A percentile compares a stretch with the other conserved stretches of the same genome.
Evolutionary conservation across 2,329 filamentous ascomycete genomes (phyloP).

Genomic region (Penicillium sp.): DNA sequence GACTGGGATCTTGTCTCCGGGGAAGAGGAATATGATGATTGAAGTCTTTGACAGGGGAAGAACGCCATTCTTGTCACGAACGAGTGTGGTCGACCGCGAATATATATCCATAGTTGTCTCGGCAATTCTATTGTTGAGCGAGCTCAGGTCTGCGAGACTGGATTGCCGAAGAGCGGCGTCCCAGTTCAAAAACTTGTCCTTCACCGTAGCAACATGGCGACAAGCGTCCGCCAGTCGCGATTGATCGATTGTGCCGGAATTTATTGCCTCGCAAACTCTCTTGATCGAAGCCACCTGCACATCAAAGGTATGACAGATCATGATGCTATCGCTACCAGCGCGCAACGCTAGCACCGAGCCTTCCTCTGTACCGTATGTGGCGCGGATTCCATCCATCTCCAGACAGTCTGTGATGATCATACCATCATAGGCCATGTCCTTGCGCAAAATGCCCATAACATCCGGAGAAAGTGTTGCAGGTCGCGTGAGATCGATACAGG

Average conservation of each 20-base stretch:
- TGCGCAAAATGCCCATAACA: slow-evolving; percentile 41
- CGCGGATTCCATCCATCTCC: slow-evolving; percentile 47
- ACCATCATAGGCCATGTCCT: slow-evolving; percentile 46
- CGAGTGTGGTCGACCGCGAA: slow-evolving; percentile 42
- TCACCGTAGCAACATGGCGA: slow-evolving; percentile 38
- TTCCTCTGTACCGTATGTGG: slow-evolving; percentile 44
- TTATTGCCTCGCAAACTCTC: slow-evolving; percentile 39
- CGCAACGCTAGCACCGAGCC: slow-evolving; percentile 44
- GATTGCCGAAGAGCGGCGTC: slow-evolving; percentile 27
- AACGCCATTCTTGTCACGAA: slow-evolving; percentile 32
- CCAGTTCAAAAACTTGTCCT: slow-evolving; percentile 39
- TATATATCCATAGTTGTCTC: slow-evolving; percentile 39
- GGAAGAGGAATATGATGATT: slow-evolving; percentile 41
- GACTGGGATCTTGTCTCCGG: slow-evolving; percentile 34
- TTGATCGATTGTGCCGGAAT: slow-evolving; percentile 35
- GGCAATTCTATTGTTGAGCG: slow-evolving; percentile 28
- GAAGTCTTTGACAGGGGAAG: slow-evolving; percentile 34
- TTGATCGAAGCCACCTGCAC: slow-evolving; percentile 45
- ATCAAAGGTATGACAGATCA: slow-evolving; percentile 48
- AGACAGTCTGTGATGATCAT: slow-evolving; percentile 49
- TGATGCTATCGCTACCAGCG: slow-evolving; percentile 47
- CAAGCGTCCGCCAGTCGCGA: slow-evolving; percentile 37
- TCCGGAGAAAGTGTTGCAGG: slow-evolving; percentile 44
- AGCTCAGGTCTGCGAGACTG: slow-evolving; percentile 18
- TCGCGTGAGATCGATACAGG: slow-evolving; percentile 36